Evolutionary conservation across 1,139 yeast species (phyloP).

Genomic region (Hansenula sp.): DNA sequence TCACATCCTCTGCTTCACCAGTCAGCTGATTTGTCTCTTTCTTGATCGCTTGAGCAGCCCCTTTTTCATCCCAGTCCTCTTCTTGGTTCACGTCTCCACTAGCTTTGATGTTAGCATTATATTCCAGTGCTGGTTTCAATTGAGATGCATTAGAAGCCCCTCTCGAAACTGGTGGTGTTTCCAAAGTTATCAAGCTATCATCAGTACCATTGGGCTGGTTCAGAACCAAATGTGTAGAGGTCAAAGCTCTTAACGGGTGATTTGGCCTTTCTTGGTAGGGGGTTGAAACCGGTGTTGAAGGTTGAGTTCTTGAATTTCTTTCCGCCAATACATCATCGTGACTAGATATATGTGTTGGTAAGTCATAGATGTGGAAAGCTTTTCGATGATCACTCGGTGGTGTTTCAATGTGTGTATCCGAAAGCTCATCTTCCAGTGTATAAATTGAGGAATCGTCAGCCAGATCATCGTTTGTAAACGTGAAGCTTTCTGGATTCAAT

Average conservation of each 20-base stretch:
- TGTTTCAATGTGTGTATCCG: slow-evolving; percentile 6
- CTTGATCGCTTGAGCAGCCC: slow-evolving; percentile 50
- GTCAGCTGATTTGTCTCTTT: slow-evolving; percentile 38
- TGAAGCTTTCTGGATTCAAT: slow-evolving; percentile 12
- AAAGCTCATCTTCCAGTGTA: slow-evolving; percentile 15
- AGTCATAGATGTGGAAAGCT: slow-evolving; percentile 7
- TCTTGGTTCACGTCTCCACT: slow-evolving; percentile 3
- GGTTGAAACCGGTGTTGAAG: slow-evolving; percentile 20
- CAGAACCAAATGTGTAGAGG: slow-evolving; percentile 19
- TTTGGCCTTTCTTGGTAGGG: slow-evolving; percentile 19
- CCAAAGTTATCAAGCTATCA: slow-evolving; percentile 13
- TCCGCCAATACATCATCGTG: slow-evolving; percentile 13
- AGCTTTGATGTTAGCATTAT: not conserved
- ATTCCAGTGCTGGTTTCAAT: not conserved
- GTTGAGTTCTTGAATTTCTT: slow-evolving; percentile 11
- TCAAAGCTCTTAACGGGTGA: slow-evolving; percentile 22
- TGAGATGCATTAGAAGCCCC: slow-evolving; percentile 4
- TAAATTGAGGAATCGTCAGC: slow-evolving; percentile 14
- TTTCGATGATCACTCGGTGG: not conserved
- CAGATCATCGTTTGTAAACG: slow-evolving; percentile 8
- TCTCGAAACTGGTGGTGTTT: slow-evolving; percentile 8
- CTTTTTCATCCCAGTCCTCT: slow-evolving; percentile 29
- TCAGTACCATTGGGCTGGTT: slow-evolving; percentile 22
- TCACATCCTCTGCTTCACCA: slow-evolving; percentile 41
- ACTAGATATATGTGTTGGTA: slow-evolving; percentile 22